Evolutionary conservation across 106 monocot genomes (phyloP).

Genomic region (Dactylorhiza incarnata): DNA sequence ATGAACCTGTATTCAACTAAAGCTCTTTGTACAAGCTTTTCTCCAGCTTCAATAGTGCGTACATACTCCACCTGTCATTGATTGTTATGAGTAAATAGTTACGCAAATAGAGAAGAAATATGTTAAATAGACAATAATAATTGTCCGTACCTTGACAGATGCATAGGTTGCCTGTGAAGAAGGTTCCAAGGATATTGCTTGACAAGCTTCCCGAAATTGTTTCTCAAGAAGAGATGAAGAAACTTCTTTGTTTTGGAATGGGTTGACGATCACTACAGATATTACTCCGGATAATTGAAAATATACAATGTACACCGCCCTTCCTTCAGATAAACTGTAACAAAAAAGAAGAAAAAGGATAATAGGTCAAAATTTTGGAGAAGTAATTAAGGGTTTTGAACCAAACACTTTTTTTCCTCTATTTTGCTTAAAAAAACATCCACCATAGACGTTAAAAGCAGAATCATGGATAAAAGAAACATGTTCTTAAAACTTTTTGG

Average conservation of each 20-base stretch:
- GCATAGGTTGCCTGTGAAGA: slow-evolving; percentile 17
- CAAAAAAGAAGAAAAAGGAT: slow-evolving; percentile 7
- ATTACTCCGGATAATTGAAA: slow-evolving; percentile 41
- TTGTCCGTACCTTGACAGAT: slow-evolving; percentile 45
- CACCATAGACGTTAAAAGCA: neutral
- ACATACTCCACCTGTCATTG: slow-evolving; percentile 73
- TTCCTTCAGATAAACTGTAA: slow-evolving; percentile 68
- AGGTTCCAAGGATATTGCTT: slow-evolving; percentile 32
- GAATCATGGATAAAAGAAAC: neutral
- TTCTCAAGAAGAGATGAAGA: slow-evolving; percentile 78
- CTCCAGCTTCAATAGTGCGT: slow-evolving; percentile 46
- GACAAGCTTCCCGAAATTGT: slow-evolving; percentile 85
- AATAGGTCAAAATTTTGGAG: neutral
- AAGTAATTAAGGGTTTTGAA: neutral
- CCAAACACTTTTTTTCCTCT: too few species aligned
- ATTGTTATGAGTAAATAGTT: neutral
- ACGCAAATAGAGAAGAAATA: neutral
- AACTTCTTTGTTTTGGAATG: slow-evolving; percentile 83
- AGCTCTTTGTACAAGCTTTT: slow-evolving; percentile 59
- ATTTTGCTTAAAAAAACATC: too few species aligned
- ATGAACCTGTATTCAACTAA: slow-evolving; percentile 67
- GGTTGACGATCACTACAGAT: slow-evolving; percentile 62
- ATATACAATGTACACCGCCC: slow-evolving; percentile 65
- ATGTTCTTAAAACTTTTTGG: too few species aligned
- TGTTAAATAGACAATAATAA: neutral